Conservation (phyloP, 306 rosid species). For the Cotoneaster glaucophyllus region DNA sequence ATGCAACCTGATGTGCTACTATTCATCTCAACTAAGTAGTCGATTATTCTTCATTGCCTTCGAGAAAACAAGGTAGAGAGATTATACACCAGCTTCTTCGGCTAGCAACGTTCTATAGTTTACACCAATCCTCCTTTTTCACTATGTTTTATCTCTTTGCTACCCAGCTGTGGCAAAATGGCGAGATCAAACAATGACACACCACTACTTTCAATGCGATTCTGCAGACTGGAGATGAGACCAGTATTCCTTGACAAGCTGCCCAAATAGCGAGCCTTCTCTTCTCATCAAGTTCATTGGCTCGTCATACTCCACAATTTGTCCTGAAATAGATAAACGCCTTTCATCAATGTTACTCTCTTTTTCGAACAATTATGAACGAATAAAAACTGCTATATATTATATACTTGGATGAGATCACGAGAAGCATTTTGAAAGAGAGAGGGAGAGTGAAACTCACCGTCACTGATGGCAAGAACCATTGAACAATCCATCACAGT, state of each 20-base stretch:
- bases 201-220: slow-evolving; percentile 27
- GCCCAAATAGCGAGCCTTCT: slow-evolving; percentile 53
- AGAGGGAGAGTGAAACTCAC: slow-evolving; percentile 29
- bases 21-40: background rate
- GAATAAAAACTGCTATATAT: background rate
- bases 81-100: background rate
- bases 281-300: slow-evolving; percentile 66
- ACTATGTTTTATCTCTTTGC: background rate
- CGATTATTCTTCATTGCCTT: background rate
- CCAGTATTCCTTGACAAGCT: slow-evolving; percentile 61
- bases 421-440: background rate
- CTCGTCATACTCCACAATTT: slow-evolving; percentile 75
- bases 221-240: slow-evolving; percentile 72
- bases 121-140: background rate
- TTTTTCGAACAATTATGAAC: background rate
- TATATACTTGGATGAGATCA: too few species aligned
- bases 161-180: background rate
- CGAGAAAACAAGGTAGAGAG: background rate
- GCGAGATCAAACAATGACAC: background rate
- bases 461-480: slow-evolving; percentile 88
- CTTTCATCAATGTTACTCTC: background rate
- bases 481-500: slow-evolving; percentile 97
- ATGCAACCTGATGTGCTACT: background rate
- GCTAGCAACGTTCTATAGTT: background rate
- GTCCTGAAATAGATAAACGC: slow-evolving; percentile 44